Conservation (phyloP, 768 basidiomycete species). For the Mycena vitilis region DNA sequence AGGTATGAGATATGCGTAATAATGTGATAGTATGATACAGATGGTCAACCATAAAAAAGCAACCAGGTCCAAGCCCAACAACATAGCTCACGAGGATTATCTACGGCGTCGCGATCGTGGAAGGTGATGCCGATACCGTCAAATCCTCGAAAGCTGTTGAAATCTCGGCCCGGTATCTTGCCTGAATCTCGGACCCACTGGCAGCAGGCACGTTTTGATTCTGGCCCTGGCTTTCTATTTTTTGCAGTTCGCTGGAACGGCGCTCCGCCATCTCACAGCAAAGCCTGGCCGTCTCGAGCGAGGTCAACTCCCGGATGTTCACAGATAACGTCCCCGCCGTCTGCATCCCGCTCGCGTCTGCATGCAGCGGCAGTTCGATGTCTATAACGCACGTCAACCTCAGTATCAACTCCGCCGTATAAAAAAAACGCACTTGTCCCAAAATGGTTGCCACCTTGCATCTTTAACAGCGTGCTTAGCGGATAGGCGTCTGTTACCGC, state of each 20-base stretch:
- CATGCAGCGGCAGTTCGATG: slow-evolving; percentile 29
- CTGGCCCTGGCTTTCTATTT: slow-evolving; percentile 1
- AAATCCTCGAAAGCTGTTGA: neutral
- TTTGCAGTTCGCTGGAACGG: slow-evolving; percentile 11
- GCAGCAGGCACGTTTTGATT: no score
- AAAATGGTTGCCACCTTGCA: slow-evolving; percentile 33
- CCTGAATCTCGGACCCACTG: neutral
- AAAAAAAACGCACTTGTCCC: slow-evolving; percentile 25
- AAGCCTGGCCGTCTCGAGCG: slow-evolving; percentile 22
- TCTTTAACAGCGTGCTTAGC: slow-evolving; percentile 29
- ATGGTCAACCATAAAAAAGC: no score
- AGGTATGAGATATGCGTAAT: slow-evolving; percentile 1
- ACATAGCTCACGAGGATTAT: neutral
- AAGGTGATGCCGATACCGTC: neutral
- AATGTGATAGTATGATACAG: no score
- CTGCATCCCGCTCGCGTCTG: neutral
- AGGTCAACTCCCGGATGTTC: slow-evolving; percentile 28
- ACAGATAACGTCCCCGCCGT: slow-evolving; percentile 15
- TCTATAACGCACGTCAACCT: slow-evolving; percentile 3
- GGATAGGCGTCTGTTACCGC: slow-evolving; percentile 30
- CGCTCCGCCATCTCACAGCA: slow-evolving; percentile 19
- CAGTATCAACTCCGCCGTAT: neutral
- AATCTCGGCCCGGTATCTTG: neutral
- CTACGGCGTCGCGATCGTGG: no score
- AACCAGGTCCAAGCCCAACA: neutral